A percentile compares a stretch with the other conserved stretches of the same genome.
Conservation (phyloP, 176 grass and related monocot species). For the Juncus effusus region DNA sequence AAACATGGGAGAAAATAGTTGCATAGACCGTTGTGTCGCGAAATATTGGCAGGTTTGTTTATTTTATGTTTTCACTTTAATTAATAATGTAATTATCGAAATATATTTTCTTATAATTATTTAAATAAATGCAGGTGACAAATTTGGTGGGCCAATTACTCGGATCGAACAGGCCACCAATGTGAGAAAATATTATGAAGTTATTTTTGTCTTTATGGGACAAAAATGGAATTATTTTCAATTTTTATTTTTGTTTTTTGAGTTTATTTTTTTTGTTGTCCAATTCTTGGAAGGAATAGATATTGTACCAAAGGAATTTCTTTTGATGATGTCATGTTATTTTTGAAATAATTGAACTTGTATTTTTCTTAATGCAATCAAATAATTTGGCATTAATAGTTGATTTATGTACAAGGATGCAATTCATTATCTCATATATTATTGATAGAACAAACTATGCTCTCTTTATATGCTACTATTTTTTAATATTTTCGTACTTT, state of each 20-base stretch:
- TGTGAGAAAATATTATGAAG: constrained; percentile 28
- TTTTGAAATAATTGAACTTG: too few species aligned
- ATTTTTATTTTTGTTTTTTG: constrained; percentile 30
- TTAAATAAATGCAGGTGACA: constrained; percentile 58
- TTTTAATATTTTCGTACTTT: too few species aligned
- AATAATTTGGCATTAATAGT: too few species aligned
- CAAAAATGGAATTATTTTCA: not conserved
- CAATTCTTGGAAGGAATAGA: too few species aligned
- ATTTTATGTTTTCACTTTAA: constrained; percentile 1
- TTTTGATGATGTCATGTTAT: too few species aligned
- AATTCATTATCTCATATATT: too few species aligned
- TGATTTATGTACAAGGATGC: too few species aligned
- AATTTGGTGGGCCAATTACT: constrained; percentile 87
- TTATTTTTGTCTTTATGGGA: not conserved
- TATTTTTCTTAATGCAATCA: too few species aligned
- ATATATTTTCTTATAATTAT: not conserved
- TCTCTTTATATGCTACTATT: too few species aligned
- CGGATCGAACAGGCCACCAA: constrained; percentile 56
- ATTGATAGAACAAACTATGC: too few species aligned
- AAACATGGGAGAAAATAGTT: constrained; percentile 99
- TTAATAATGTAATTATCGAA: not conserved
- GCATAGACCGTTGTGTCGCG: constrained; percentile 89
- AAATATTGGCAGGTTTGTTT: constrained; percentile 95
- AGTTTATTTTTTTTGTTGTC: constrained; percentile 1
- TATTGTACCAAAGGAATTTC: too few species aligned